A percentile compares a stretch with the other conserved stretches of the same genome.
Conservation (phyloP, 768 basidiomycete genomes). For the Pleurotus eryngii region DNA sequence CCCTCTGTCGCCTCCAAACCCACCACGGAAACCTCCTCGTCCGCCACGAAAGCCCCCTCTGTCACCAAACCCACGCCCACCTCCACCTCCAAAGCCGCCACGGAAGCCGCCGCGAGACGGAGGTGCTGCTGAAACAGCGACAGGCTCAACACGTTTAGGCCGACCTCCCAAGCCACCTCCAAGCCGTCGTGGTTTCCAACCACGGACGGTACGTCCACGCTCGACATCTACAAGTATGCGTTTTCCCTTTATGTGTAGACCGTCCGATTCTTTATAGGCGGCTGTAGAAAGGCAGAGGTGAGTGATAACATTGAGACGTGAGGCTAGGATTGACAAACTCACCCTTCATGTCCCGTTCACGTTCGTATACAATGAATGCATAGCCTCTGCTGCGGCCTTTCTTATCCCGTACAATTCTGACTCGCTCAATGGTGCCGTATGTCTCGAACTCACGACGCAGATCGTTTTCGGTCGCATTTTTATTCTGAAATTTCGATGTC, state of each 20-base stretch:
- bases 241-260: slow-evolving; percentile 93
- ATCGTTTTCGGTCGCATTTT: slow-evolving; percentile 88
- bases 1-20: slow-evolving; percentile 28
- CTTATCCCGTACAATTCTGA: slow-evolving; percentile 89
- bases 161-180: slow-evolving; percentile 99
- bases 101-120: slow-evolving; percentile 39
- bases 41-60: slow-evolving; percentile 42
- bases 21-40: slow-evolving; percentile 37
- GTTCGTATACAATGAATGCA: slow-evolving; percentile 96
- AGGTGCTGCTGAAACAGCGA: slow-evolving; percentile 25
- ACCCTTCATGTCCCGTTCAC: slow-evolving; percentile 99
- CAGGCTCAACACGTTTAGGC: slow-evolving; percentile 73
- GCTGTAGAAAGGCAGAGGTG: slow-evolving; percentile 37
- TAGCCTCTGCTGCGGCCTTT: slow-evolving; percentile 87
- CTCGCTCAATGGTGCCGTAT: slow-evolving; percentile 92
- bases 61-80: slow-evolving; percentile 41
- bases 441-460: slow-evolving; percentile 93
- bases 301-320: background rate
- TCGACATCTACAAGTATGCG: slow-evolving; percentile 97
- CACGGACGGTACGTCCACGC: slow-evolving; percentile 94
- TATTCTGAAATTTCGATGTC: slow-evolving; percentile 55
- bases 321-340: slow-evolving; percentile 16
- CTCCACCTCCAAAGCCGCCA: slow-evolving; percentile 43
- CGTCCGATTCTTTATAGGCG: slow-evolving; percentile 98
- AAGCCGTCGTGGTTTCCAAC: slow-evolving; percentile 95